phyloP scores from a whole-genome alignment of 306 rosid species.

The Nissolia schottii region DNA sequence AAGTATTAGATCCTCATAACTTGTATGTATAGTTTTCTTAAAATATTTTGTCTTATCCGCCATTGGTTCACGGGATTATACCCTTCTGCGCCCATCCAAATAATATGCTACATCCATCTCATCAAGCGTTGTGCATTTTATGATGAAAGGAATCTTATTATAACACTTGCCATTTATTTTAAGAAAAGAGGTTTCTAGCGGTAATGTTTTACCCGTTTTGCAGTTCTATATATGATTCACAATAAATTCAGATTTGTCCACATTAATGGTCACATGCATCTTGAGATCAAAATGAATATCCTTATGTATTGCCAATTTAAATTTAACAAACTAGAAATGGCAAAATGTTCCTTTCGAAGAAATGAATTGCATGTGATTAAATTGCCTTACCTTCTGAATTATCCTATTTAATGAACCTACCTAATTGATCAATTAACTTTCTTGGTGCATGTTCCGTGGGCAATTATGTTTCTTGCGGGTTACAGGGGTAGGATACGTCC shows the following conservation, averaged over 20 bases:
- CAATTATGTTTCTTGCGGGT: too few species aligned
- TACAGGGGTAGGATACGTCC: too few species aligned
- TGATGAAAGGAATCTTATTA: too few species aligned
- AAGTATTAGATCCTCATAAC: too few species aligned
- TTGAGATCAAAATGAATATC: neutral
- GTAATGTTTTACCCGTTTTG: neutral
- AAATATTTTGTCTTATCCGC: too few species aligned
- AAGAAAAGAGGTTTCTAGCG: neutral
- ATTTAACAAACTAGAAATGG: neutral
- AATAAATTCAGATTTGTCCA: neutral
- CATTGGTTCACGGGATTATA: too few species aligned
- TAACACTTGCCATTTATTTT: too few species aligned
- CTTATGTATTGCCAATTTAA: neutral
- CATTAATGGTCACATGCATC: slow-evolving; percentile 4
- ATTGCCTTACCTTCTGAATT: neutral
- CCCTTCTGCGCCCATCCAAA: too few species aligned
- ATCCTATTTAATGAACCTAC: neutral
- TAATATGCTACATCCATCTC: too few species aligned
- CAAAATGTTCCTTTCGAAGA: neutral
- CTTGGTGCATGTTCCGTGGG: too few species aligned
- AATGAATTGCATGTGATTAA: neutral
- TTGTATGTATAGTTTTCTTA: too few species aligned
- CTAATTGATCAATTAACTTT: neutral
- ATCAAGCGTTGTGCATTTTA: too few species aligned
- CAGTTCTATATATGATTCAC: neutral